These are phyloP conservation scores for Cardamine chenopodiifolia DNA, from an alignment of 345 rosid genomes.

Conservation along the genomic window DNA sequence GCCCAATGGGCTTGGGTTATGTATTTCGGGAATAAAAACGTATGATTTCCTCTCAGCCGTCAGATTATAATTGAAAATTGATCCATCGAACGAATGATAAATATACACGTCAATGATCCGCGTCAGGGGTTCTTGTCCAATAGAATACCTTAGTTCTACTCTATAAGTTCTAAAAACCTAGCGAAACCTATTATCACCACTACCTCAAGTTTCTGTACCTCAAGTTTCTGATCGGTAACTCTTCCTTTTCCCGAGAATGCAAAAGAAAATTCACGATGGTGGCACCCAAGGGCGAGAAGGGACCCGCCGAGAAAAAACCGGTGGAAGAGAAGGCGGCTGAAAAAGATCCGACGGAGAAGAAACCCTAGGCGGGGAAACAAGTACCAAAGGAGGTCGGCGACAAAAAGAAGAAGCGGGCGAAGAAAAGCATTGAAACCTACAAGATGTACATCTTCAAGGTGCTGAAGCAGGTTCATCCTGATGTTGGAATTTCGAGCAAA, in stretches of 20 bases:
- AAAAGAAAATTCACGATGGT: background rate
- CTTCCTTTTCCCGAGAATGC: background rate
- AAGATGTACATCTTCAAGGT: slow-evolving; percentile 79
- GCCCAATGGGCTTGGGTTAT: slow-evolving; percentile 2
- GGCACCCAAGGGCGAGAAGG: slow-evolving; percentile 44
- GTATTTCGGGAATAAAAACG: background rate
- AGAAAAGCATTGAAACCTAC: slow-evolving; percentile 71
- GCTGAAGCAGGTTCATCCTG: slow-evolving; percentile 58
- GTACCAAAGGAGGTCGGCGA: slow-evolving; percentile 63
- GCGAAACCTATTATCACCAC: background rate
- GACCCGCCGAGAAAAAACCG: slow-evolving; percentile 66
- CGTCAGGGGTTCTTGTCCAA: background rate
- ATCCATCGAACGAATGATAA: background rate
- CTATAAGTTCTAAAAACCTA: background rate
- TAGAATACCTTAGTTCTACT: background rate
- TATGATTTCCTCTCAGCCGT: background rate
- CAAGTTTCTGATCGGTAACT: background rate
- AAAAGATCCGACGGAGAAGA: slow-evolving; percentile 64
- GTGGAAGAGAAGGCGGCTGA: slow-evolving; percentile 64
- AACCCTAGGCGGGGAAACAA: slow-evolving; percentile 76
- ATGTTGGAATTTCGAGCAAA: slow-evolving; percentile 57
- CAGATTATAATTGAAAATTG: background rate
- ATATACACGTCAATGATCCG: background rate
- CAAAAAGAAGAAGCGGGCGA: slow-evolving; percentile 63
- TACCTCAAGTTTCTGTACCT: background rate